A percentile compares a stretch with the other conserved stretches of the same genome.
phyloP scores from a whole-genome alignment of 1,139 yeast species.

The Eremothecium sinecaudum region DNA sequence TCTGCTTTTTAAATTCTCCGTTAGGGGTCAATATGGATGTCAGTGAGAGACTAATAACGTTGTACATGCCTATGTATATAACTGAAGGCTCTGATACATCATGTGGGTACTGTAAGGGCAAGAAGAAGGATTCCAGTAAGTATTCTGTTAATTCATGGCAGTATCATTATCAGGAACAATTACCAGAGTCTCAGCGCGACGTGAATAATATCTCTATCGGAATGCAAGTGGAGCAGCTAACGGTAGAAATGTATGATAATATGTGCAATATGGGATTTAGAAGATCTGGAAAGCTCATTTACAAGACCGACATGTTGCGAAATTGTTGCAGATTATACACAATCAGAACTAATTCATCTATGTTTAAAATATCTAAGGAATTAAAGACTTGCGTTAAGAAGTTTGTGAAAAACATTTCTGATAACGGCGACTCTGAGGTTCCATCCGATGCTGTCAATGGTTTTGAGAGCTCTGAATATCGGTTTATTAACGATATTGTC shows the following conservation, averaged over 20 bases:
- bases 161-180: conserved; percentile 9
- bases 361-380: conserved; percentile 49
- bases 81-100: conserved; percentile 23
- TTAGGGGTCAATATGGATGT: conserved; percentile 9
- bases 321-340: conserved; percentile 81
- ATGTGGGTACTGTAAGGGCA: conserved; percentile 61
- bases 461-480: conserved; percentile 18
- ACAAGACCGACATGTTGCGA: conserved; percentile 61
- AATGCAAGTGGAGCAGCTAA: conserved; percentile 38
- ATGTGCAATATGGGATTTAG: conserved; percentile 68
- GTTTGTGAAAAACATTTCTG: conserved; percentile 37
- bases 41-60: conserved; percentile 20
- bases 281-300: conserved; percentile 65
- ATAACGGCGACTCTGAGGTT: conserved; percentile 1
- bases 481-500: conserved; percentile 31
- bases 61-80: conserved; percentile 33
- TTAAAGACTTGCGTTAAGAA: conserved; percentile 57
- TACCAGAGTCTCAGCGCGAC: conserved; percentile 10
- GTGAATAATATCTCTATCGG: conserved; percentile 39
- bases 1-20: too few relatives aligned
- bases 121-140: conserved; percentile 33
- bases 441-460: background rate
- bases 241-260: conserved; percentile 48
- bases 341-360: conserved; percentile 49
- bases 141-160: conserved; percentile 34